phyloP scores from a whole-genome alignment of 2,329 filamentous ascomycete genomes.

The Beauveria caledonica region DNA sequence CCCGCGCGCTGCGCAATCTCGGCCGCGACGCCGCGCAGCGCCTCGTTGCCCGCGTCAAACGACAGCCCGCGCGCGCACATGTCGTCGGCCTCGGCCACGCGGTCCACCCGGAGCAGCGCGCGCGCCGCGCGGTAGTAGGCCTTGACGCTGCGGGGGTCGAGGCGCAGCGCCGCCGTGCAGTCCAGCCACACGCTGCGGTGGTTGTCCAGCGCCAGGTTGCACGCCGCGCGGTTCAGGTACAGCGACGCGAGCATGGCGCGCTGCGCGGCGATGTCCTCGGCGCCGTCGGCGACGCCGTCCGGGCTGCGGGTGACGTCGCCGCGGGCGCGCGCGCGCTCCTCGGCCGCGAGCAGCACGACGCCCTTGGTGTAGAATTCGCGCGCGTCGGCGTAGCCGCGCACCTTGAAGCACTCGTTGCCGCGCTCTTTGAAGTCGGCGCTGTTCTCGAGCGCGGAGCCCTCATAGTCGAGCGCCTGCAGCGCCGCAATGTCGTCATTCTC shows the following conservation, averaged over 20 bases:
- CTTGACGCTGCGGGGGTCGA: slow-evolving; percentile 79
- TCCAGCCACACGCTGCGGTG: slow-evolving; percentile 81
- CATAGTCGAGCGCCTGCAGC: slow-evolving; percentile 81
- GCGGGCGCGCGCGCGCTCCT: slow-evolving; percentile 47
- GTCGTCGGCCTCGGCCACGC: slow-evolving; percentile 71
- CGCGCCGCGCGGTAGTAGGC: slow-evolving; percentile 79
- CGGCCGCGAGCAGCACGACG: slow-evolving; percentile 60
- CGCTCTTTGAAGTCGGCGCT: slow-evolving; percentile 79
- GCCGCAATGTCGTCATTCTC: slow-evolving; percentile 73
- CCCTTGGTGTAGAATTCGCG: slow-evolving; percentile 88
- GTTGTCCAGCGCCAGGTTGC: slow-evolving; percentile 82
- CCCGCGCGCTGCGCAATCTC: slow-evolving; percentile 56
- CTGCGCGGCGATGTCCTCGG: slow-evolving; percentile 54
- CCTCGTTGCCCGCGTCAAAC: slow-evolving; percentile 61
- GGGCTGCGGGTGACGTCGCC: slow-evolving; percentile 26
- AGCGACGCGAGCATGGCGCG: slow-evolving; percentile 62
- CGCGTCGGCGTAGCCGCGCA: slow-evolving; percentile 69
- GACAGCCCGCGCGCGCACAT: slow-evolving; percentile 65
- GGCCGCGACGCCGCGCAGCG: slow-evolving; percentile 52
- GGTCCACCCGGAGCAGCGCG: slow-evolving; percentile 72
- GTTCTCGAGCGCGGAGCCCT: slow-evolving; percentile 81
- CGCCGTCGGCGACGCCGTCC: slow-evolving; percentile 26
- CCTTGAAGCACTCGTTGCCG: slow-evolving; percentile 80
- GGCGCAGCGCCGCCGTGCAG: slow-evolving; percentile 67
- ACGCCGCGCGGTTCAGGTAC: slow-evolving; percentile 81